Evolutionary conservation across 2,329 filamentous ascomycete species (phyloP), one percentile per base, ranked within the genome.

Genomic region (Claviceps monticola): DNA sequence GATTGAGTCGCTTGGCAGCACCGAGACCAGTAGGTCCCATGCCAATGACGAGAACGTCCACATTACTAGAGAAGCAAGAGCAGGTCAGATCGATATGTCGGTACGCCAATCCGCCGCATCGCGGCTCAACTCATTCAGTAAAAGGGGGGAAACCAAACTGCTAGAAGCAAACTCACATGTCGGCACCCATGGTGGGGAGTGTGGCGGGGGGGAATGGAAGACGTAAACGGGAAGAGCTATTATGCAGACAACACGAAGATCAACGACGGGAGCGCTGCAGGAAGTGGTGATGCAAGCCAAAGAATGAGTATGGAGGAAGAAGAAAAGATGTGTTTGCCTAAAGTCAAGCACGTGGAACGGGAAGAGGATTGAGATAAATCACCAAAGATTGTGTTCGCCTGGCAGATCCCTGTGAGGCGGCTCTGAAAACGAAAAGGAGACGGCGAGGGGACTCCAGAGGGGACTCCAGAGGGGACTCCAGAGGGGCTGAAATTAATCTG

Each of bases 31-130:
- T 97, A 63, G 93, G 93, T 67, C 93, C 93, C 73, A 91, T 91
- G 67, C 93, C 93, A 75, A 97, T 96, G 71, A 98, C 83, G 67
- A 98, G 88, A 61, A 98, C 86, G 73, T 98, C 93, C 68, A 97
- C 88, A 65, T 88, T 84, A 70, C 89, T 94, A 70, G 3, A 38
- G 14, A 19, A 41, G 5, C 5, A 14, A n/a, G 16, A n/a, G 23
- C 14, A 53, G 26, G 29, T 48, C 39, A 21, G 43, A 48, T 45
- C 21, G 16, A 38, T 51, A 36, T 54, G 63, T 53, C 62, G 60
- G 38, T 16, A 5, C 5, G n/a, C 19, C 7, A n/a, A 17, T 50
- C 3, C 16, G 13, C 37, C 41, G 7, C 29, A 43, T 36, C 19
- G 49, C 17, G n/a, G 29, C 34, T 17, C 3, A 19, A 34, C 41